Percentiles rank a stretch among this genome's conserved stretches.
phyloP scores from a whole-genome alignment of 805 yeast species.

The Yarrowia sp. region DNA sequence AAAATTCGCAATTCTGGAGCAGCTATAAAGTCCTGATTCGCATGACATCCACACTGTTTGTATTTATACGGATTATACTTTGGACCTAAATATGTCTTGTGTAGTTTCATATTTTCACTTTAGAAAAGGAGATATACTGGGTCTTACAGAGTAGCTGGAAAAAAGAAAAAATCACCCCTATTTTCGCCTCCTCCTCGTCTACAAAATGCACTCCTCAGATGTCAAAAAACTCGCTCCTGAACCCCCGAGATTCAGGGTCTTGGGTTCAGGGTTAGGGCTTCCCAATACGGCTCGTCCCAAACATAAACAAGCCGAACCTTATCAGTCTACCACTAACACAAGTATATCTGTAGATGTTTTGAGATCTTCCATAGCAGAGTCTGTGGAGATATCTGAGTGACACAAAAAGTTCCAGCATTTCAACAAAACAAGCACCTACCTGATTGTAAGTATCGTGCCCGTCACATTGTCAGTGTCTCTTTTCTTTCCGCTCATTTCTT shows the following conservation, averaged over 20 bases:
- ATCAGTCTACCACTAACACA: not conserved
- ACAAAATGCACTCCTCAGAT: not conserved
- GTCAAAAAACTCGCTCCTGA: not conserved
- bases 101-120: not conserved
- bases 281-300: slow-evolving; percentile 21
- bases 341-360: slow-evolving; percentile 21
- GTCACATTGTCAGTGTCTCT: not conserved
- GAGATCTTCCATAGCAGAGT: slow-evolving; percentile 5
- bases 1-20: too few species aligned
- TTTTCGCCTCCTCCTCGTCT: not conserved
- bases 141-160: too few species aligned
- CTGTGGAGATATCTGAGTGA: not conserved
- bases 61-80: not conserved
- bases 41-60: not conserved
- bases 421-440: not conserved
- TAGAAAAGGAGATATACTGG: too few species aligned
- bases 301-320: slow-evolving; percentile 24
- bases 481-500: too few species aligned
- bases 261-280: not conserved
- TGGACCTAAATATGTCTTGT: not conserved
- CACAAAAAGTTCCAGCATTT: too few species aligned
- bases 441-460: not conserved
- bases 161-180: too few species aligned
- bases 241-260: not conserved
- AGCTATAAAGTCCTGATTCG: not conserved